phyloP scores from a whole-genome alignment of 2,329 filamentous ascomycete genomes.

The Fonsecaea monophora region DNA sequence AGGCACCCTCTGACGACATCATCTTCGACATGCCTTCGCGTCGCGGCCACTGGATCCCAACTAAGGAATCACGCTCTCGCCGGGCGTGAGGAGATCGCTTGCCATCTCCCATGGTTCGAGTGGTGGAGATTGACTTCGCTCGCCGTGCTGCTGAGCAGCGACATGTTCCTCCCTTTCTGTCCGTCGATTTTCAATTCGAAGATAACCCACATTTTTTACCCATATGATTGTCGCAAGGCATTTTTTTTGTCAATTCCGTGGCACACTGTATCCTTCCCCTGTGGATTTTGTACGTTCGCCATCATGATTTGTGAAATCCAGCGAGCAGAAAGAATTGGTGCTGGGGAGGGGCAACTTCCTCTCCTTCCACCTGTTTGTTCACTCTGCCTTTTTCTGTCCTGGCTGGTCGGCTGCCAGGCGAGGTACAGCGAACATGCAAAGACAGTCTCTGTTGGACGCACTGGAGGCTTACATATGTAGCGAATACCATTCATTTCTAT shows the following conservation, averaged over 20 bases:
- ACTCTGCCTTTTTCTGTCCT: slow-evolving; percentile 8
- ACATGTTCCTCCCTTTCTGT: neutral
- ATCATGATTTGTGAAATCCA: neutral
- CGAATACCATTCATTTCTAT: slow-evolving; percentile 9
- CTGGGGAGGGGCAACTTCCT: neutral
- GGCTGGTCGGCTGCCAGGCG: slow-evolving; percentile 8
- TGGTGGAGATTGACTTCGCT: neutral
- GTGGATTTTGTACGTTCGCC: neutral
- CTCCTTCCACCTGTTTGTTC: neutral
- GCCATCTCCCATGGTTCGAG: slow-evolving; percentile 1
- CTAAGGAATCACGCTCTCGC: neutral
- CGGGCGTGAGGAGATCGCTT: neutral
- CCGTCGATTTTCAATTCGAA: neutral
- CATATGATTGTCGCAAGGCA: slow-evolving; percentile 17
- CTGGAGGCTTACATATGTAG: neutral
- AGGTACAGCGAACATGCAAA: neutral
- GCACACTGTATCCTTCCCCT: neutral
- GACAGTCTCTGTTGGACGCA: slow-evolving; percentile 6
- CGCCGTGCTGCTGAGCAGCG: neutral
- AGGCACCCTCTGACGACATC: slow-evolving; percentile 26
- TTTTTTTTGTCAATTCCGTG: neutral
- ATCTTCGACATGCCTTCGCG: slow-evolving; percentile 27
- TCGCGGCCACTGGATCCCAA: slow-evolving; percentile 8
- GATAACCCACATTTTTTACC: neutral
- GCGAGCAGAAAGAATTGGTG: slow-evolving; percentile 6